phyloP scores from a whole-genome alignment of 441 rosid species.

The Syzygium syzygioides region DNA sequence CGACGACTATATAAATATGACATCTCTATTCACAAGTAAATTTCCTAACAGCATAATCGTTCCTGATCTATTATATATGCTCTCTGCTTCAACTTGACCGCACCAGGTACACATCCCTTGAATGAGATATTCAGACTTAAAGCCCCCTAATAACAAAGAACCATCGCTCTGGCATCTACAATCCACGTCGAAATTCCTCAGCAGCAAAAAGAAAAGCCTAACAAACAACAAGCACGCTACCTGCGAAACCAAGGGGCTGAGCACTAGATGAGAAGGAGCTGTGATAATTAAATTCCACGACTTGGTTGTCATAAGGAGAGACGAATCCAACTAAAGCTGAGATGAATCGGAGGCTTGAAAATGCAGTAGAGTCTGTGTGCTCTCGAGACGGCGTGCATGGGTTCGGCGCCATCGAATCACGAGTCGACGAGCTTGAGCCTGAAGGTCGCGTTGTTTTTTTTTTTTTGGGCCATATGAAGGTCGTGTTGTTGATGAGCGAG shows the following conservation, averaged over 20 bases:
- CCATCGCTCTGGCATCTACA: neutral
- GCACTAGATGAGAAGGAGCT: slow-evolving; percentile 1
- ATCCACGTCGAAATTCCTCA: neutral
- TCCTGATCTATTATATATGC: neutral
- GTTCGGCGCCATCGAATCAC: too few species aligned
- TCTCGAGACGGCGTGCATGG: too few species aligned
- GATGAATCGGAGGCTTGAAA: too few species aligned
- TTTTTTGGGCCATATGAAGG: neutral
- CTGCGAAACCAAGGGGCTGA: slow-evolving; percentile 15
- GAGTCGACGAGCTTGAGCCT: too few species aligned
- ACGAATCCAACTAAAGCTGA: too few species aligned
- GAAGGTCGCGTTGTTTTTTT: too few species aligned
- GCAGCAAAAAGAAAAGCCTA: neutral
- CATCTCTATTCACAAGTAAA: neutral
- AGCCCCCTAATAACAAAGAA: too few species aligned
- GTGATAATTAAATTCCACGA: slow-evolving; percentile 6
- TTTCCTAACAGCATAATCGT: neutral
- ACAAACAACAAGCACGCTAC: slow-evolving; percentile 1
- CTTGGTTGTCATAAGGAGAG: neutral
- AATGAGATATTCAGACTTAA: too few species aligned
- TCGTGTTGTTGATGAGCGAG: neutral
- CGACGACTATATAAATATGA: neutral
- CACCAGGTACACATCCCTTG: neutral
- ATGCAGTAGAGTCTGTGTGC: too few species aligned
- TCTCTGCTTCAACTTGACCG: neutral